Conservation (phyloP, 176 grass and related monocot genomes). For the Juncus effusus region DNA sequence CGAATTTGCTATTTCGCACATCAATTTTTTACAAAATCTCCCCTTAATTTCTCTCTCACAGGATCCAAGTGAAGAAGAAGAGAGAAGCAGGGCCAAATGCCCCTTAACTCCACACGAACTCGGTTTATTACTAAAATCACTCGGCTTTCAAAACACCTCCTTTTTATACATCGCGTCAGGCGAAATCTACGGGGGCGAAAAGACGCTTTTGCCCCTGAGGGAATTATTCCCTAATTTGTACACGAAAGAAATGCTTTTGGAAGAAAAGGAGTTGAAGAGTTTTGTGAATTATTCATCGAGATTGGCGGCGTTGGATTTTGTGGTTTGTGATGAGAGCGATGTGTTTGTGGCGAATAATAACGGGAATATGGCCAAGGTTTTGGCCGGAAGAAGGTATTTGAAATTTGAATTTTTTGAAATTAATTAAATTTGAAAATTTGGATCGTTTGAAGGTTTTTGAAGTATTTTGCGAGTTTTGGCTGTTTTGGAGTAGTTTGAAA, state of each 20-base stretch:
- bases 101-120: slow-evolving; percentile 86
- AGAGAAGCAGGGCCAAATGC: slow-evolving; percentile 79
- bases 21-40: too few relatives aligned
- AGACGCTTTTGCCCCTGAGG: slow-evolving; percentile 63
- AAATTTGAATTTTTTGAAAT: neutral
- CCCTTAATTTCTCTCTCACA: slow-evolving; percentile 40
- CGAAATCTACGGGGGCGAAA: slow-evolving; percentile 94
- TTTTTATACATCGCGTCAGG: slow-evolving; percentile 86
- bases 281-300: slow-evolving; percentile 75
- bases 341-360: slow-evolving; percentile 95
- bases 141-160: slow-evolving; percentile 76
- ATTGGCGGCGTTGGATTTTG: slow-evolving; percentile 84
- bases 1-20: too few relatives aligned
- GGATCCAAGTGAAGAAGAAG: slow-evolving; percentile 74
- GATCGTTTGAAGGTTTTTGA: too few relatives aligned
- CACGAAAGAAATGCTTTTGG: slow-evolving; percentile 81
- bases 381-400: slow-evolving; percentile 71
- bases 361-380: slow-evolving; percentile 96
- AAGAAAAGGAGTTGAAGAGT: slow-evolving; percentile 51
- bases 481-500: too few relatives aligned
- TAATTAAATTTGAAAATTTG: too few relatives aligned
- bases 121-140: slow-evolving; percentile 76
- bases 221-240: slow-evolving; percentile 85
- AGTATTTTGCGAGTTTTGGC: too few relatives aligned
- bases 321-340: slow-evolving; percentile 79